A percentile compares a stretch with the other conserved stretches of the same genome.
These are phyloP conservation scores for Linderniella brevidens DNA, from an alignment of 257 asterid genomes.

Conservation along the genomic window DNA sequence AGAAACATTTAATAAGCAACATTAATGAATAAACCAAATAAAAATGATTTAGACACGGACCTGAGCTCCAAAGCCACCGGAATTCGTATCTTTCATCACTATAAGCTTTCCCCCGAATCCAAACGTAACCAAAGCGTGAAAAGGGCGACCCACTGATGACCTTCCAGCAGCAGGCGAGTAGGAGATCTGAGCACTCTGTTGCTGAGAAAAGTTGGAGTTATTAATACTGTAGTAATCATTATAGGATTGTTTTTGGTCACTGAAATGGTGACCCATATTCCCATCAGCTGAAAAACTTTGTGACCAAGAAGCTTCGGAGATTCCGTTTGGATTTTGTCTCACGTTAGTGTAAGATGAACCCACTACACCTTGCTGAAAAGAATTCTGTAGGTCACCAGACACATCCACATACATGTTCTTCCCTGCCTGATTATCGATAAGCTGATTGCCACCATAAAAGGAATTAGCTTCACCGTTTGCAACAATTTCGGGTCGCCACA, in stretches of 20 bases:
- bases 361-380: slow-evolving; percentile 23
- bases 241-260: slow-evolving; percentile 26
- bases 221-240: slow-evolving; percentile 32
- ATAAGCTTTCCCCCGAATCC: slow-evolving; percentile 97
- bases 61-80: slow-evolving; percentile 48
- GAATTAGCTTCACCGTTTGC: slow-evolving; percentile 17
- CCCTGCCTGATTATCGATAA: slow-evolving; percentile 18
- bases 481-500: slow-evolving; percentile 30
- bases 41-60: slow-evolving; percentile 24
- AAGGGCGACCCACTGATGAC: slow-evolving; percentile 87
- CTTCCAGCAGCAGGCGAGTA: slow-evolving; percentile 44
- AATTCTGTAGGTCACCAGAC: slow-evolving; percentile 23
- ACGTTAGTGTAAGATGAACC: slow-evolving; percentile 20
- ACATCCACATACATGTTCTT: slow-evolving; percentile 18
- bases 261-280: slow-evolving; percentile 28
- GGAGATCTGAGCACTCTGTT: slow-evolving; percentile 36
- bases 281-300: slow-evolving; percentile 19
- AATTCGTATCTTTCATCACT: slow-evolving; percentile 36
- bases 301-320: slow-evolving; percentile 21
- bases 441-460: slow-evolving; percentile 27
- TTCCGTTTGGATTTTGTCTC: slow-evolving; percentile 20
- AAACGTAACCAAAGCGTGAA: slow-evolving; percentile 83
- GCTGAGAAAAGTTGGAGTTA: slow-evolving; percentile 36
- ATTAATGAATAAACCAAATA: slow-evolving; percentile 7
- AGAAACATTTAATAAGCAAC: slow-evolving; percentile 12